Percentiles rank a stretch among this genome's conserved stretches.
Conservation (phyloP, 108 stramenopile genomes). For the Asterionellopsis glacialis region DNA sequence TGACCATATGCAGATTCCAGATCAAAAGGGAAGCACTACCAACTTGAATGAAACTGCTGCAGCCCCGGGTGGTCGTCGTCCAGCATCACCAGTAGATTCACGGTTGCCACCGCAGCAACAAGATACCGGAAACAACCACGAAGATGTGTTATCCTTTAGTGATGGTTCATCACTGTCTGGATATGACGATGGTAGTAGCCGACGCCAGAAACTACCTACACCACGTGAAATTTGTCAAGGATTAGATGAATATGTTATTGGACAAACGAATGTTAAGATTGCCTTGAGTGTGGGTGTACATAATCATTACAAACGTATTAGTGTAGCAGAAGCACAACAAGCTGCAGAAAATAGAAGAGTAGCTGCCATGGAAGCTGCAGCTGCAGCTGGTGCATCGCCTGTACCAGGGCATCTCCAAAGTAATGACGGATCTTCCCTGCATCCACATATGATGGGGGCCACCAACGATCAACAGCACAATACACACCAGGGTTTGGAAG, state of each 20-base stretch:
- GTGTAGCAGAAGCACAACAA: conserved; percentile 60
- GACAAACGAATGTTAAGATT: conserved; percentile 92
- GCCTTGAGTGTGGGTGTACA: conserved; percentile 92
- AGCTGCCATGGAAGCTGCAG: conserved; percentile 19
- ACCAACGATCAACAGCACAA: conserved; percentile 11
- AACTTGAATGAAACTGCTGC: neutral
- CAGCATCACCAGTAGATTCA: no score
- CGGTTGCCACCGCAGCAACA: no score
- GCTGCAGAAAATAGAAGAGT: conserved; percentile 25
- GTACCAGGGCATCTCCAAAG: neutral
- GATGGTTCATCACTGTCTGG: no score
- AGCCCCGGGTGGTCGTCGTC: neutral
- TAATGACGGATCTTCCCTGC: neutral
- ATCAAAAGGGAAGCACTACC: neutral
- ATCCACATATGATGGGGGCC: conserved; percentile 16
- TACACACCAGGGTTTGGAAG: conserved; percentile 25
- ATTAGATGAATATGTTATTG: conserved; percentile 93
- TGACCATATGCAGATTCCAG: conserved; percentile 4
- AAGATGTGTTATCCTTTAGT: no score
- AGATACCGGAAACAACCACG: no score
- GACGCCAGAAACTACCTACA: conserved; percentile 7
- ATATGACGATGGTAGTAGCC: neutral
- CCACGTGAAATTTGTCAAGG: conserved; percentile 81
- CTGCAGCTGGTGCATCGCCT: neutral
- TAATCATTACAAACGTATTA: conserved; percentile 95